A percentile compares a stretch with the other conserved stretches of the same genome.
Conservation (phyloP, 2,329 filamentous ascomycete genomes). For the Plectosphaerella cucumerina region DNA sequence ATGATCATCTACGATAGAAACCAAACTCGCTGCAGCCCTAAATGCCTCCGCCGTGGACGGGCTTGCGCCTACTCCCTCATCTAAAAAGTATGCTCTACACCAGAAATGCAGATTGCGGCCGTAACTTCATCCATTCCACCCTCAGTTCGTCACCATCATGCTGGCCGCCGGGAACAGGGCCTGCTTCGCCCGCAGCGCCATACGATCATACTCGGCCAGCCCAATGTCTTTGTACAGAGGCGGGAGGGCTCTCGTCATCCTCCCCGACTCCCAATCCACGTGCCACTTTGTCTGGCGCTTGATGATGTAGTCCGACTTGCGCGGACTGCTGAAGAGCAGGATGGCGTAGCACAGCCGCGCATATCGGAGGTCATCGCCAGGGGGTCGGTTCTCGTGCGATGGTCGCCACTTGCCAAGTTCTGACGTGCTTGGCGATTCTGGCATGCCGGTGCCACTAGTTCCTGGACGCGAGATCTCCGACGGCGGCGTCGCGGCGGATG, state of each 20-base stretch:
- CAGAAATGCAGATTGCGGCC: background rate
- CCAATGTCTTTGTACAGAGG: constrained; percentile 51
- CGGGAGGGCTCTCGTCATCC: constrained; percentile 48
- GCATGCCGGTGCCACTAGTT: background rate
- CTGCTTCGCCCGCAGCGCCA: background rate
- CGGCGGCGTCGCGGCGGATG: background rate
- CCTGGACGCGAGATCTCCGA: background rate
- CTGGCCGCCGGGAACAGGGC: background rate
- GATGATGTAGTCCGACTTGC: constrained; percentile 55
- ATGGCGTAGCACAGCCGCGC: constrained; percentile 58
- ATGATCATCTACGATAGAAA: background rate
- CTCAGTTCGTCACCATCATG: background rate
- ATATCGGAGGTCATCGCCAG: constrained; percentile 48
- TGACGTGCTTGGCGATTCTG: background rate
- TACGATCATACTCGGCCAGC: background rate
- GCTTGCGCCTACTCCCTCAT: background rate
- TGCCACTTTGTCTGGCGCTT: constrained; percentile 54
- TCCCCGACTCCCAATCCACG: constrained; percentile 55
- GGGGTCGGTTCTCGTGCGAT: constrained; percentile 44
- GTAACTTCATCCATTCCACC: background rate
- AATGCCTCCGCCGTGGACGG: background rate
- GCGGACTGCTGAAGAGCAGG: constrained; percentile 50
- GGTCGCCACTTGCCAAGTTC: constrained; percentile 52
- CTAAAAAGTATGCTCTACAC: background rate
- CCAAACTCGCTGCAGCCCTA: background rate